phyloP scores from a whole-genome alignment of 768 basidiomycete genomes.

The Lyophyllum semitale region DNA sequence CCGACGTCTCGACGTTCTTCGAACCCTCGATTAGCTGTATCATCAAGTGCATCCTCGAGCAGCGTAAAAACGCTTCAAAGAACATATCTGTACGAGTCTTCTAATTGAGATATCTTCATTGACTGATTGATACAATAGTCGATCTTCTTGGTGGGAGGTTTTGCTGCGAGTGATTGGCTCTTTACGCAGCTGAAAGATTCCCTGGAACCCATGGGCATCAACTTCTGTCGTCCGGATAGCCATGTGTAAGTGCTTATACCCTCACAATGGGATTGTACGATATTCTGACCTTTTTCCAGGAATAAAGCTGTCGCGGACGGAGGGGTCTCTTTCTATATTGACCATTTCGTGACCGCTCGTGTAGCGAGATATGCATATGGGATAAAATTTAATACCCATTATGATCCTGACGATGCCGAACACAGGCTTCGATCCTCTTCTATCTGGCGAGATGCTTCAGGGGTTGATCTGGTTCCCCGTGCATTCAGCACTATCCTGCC shows the following conservation, averaged over 20 bases:
- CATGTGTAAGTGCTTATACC: constrained; percentile 46
- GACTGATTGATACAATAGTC: constrained; percentile 18
- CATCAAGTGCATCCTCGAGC: constrained; percentile 16
- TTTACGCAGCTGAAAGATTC: constrained; percentile 39
- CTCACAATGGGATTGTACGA: neutral
- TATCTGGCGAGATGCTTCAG: neutral
- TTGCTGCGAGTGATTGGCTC: constrained; percentile 52
- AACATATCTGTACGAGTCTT: constrained; percentile 18
- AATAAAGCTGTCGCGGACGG: no score
- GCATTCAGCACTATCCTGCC: constrained; percentile 26
- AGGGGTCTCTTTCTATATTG: constrained; percentile 20
- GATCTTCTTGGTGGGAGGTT: constrained; percentile 54
- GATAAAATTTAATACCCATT: neutral
- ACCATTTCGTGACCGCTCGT: constrained; percentile 18
- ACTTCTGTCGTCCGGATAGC: constrained; percentile 46
- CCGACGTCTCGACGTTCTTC: constrained; percentile 27
- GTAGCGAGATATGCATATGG: constrained; percentile 18
- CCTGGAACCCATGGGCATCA: constrained; percentile 31
- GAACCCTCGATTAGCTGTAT: constrained; percentile 26
- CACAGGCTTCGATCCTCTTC: constrained; percentile 3
- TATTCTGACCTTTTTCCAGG: neutral
- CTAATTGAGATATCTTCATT: neutral
- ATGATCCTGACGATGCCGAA: constrained; percentile 5
- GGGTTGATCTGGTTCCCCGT: constrained; percentile 9
- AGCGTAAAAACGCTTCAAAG: constrained; percentile 6